Base-by-base conservation (phyloP, 805 yeast genomes). In the Metschnikowia reukaufii region DNA sequence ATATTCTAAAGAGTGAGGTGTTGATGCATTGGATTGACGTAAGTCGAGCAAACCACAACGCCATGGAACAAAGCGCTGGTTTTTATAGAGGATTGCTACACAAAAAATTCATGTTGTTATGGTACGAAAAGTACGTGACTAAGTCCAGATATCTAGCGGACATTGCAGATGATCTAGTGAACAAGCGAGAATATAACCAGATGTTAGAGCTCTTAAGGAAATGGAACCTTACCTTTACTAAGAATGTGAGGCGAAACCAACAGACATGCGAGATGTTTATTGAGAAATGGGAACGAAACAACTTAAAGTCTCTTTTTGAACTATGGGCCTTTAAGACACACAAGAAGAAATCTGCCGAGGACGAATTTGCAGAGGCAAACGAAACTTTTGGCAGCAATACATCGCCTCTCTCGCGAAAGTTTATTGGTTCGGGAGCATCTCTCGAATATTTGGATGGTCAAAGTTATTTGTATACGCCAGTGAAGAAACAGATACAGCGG, bases 141-240 rank as follows among this genome's bases (percentile, higher is more conserved):
- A 63, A 62, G 25, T 53, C 47, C 2, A 49, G 53, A 6, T 57
- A 63, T 25, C 49, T 71, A 36, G 46, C 56, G 3, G 70, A 66
- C 8, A 49, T 62, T 3, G 66, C 66, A 4, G 68, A 70, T n/a
- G 67, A 65, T 9, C 47, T 57, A 23, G 25, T 61, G 12, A 63
- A 62, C 41, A 62, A 64, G 25, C 57, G 52, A 31, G 73, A 70
- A 29, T 61, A 64, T 25, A 52, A 42, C 13, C 56, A 44, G 33
- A 59, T 58, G 16, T 57, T 62, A 15, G 70, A 63, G 25, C 43
- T 57, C 12, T 48, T 72, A 13, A 56, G 67, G 31, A 58, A 51
- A 16, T 72, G 77, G 77, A 59, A 67, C 5, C 65, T 69, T 65
- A 66, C 62, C 39, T 58, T 61, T 38, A 63, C 68, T 38, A 68